These are phyloP conservation scores for Psilocybe mexicana DNA, from an alignment of 1,284 basidiomycete species.

Conservation along the genomic window DNA sequence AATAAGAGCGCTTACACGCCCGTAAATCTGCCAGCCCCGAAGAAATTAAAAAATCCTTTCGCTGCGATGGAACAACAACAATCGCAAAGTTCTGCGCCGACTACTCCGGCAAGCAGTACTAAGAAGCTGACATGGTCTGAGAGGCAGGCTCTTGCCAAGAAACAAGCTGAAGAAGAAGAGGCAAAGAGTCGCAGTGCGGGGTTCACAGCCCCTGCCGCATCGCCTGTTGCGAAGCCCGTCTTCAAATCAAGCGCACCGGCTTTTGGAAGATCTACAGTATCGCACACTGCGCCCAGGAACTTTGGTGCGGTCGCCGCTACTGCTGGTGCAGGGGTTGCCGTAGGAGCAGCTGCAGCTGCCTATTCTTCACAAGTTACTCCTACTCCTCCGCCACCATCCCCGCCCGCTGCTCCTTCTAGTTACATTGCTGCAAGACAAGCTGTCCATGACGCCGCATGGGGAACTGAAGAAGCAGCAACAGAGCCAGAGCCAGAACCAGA, in stretches of 20 bases:
- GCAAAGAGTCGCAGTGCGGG: slow-evolving; percentile 62
- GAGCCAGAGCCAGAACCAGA: slow-evolving; percentile 23
- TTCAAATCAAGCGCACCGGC: slow-evolving; percentile 42
- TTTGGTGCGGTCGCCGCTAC: slow-evolving; percentile 38
- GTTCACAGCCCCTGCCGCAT: slow-evolving; percentile 36
- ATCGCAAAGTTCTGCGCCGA: slow-evolving; percentile 14
- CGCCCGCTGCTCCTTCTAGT: slow-evolving; percentile 15
- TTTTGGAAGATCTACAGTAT: slow-evolving; percentile 38
- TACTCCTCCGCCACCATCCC: slow-evolving; percentile 8
- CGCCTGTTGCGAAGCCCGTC: slow-evolving; percentile 32
- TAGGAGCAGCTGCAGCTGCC: slow-evolving; percentile 33
- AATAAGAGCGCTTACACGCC: slow-evolving; percentile 88
- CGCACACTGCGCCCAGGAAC: slow-evolving; percentile 35
- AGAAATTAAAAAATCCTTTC: slow-evolving; percentile 86
- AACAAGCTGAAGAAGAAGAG: slow-evolving; percentile 82
- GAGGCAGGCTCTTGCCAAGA: slow-evolving; percentile 85
- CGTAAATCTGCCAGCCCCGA: slow-evolving; percentile 80
- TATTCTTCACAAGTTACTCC: slow-evolving; percentile 17
- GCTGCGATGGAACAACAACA: slow-evolving; percentile 55
- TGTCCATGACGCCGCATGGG: slow-evolving; percentile 33
- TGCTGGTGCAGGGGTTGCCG: slow-evolving; percentile 38
- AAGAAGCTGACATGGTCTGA: slow-evolving; percentile 93
- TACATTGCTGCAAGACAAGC: slow-evolving; percentile 28
- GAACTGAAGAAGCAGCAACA: slow-evolving; percentile 27
- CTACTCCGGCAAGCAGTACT: slow-evolving; percentile 32